Evolutionary conservation across 176 grass and related monocot species (phyloP).

Genomic region (Avena atlantica): DNA sequence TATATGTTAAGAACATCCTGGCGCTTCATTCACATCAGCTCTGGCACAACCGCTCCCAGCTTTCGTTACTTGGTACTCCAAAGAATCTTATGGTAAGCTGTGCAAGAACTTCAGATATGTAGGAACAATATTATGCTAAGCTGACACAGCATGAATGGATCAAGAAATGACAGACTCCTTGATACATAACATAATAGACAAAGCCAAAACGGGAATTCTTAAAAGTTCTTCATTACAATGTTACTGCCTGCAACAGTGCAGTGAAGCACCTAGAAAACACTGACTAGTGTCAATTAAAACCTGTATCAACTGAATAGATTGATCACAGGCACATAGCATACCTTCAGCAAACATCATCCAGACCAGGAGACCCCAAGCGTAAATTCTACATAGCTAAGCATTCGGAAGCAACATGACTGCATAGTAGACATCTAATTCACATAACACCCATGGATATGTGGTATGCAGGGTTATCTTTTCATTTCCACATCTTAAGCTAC

Average conservation of each 20-base stretch:
- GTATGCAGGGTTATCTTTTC: background rate
- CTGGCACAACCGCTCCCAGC: background rate
- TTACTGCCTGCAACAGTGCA: slow-evolving; percentile 36
- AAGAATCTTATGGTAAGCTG: background rate
- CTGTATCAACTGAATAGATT: slow-evolving; percentile 45
- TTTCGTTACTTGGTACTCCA: background rate
- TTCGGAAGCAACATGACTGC: background rate
- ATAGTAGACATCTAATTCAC: slow-evolving; percentile 40
- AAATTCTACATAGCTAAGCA: slow-evolving; percentile 39
- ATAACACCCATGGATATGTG: slow-evolving; percentile 23
- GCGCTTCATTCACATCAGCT: background rate
- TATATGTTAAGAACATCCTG: background rate
- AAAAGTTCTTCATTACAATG: slow-evolving; percentile 17
- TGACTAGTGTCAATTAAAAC: slow-evolving; percentile 33
- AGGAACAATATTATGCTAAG: no score
- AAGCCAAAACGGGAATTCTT: slow-evolving; percentile 14
- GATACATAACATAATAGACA: background rate
- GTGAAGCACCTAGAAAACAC: slow-evolving; percentile 24
- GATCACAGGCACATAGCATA: slow-evolving; percentile 36
- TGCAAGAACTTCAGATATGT: background rate
- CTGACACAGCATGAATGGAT: background rate
- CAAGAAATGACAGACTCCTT: background rate
- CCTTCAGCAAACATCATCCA: slow-evolving; percentile 28
- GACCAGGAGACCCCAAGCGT: slow-evolving; percentile 24
- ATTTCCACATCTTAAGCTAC: slow-evolving; percentile 27